Evolutionary conservation across 2,329 filamentous ascomycete species (phyloP).

Genomic region (Apiospora malaysiana): DNA sequence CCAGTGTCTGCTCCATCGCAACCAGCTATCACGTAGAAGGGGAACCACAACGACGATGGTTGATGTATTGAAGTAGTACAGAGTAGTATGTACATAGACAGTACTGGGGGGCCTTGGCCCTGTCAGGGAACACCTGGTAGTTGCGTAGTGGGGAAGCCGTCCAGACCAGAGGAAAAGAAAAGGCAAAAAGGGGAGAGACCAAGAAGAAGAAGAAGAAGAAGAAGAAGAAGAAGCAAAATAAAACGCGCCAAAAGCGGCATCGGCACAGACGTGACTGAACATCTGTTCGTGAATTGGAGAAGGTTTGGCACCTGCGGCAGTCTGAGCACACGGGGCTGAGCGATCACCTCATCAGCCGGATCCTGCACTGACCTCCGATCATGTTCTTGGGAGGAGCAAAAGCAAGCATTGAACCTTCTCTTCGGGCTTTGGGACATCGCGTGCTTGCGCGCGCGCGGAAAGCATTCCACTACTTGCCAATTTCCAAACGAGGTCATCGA

Average conservation of each 20-base stretch:
- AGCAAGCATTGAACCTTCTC: too few relatives aligned
- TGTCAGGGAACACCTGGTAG: slow-evolving; percentile 12
- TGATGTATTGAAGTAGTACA: background rate
- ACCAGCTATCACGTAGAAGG: background rate
- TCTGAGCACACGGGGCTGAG: slow-evolving; percentile 4
- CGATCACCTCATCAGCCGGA: background rate
- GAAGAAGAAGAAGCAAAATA: too few relatives aligned
- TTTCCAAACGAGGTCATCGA: too few relatives aligned
- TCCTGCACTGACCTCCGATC: background rate
- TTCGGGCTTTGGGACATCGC: background rate
- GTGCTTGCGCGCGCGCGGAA: background rate
- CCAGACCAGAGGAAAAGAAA: background rate
- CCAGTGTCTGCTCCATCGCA: background rate
- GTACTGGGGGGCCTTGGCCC: background rate
- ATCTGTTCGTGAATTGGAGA: slow-evolving; percentile 13
- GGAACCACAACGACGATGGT: background rate
- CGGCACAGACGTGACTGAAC: slow-evolving; percentile 10
- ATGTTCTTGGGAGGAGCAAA: background rate
- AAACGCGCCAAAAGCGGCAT: slow-evolving; percentile 13
- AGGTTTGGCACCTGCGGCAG: slow-evolving; percentile 9
- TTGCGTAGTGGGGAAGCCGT: slow-evolving; percentile 7
- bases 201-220: too few relatives aligned
- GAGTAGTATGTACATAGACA: background rate
- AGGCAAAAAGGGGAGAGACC: too few relatives aligned
- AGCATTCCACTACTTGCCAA: too few relatives aligned